phyloP scores from a whole-genome alignment of 2,329 filamentous ascomycete species.

The Paecilomyces niveus region DNA sequence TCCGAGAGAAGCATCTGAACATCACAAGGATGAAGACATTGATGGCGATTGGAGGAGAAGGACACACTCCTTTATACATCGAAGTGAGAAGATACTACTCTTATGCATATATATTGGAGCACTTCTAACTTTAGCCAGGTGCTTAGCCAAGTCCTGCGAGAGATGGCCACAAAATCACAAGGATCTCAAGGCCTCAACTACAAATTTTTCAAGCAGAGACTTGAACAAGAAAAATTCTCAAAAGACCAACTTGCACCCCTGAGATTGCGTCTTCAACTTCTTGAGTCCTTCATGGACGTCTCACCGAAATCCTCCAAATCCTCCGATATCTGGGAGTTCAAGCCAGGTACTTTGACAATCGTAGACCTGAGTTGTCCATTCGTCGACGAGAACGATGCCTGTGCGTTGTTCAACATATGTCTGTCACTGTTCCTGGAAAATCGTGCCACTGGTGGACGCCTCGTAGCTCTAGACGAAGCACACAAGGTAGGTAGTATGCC shows the following conservation, averaged over 20 bases:
- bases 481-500: slow-evolving; percentile 51
- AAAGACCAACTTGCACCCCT: slow-evolving; percentile 49
- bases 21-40: slow-evolving; percentile 48
- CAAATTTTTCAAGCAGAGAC: slow-evolving; percentile 30
- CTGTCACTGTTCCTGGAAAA: slow-evolving; percentile 59
- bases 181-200: slow-evolving; percentile 38
- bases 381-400: slow-evolving; percentile 59
- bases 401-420: slow-evolving; percentile 65
- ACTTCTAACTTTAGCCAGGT: slow-evolving; percentile 20
- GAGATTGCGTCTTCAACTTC: slow-evolving; percentile 51
- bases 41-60: slow-evolving; percentile 45
- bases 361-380: slow-evolving; percentile 69
- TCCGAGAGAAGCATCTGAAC: slow-evolving; percentile 44
- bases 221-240: slow-evolving; percentile 36
- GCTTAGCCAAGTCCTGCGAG: slow-evolving; percentile 43
- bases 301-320: slow-evolving; percentile 4
- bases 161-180: slow-evolving; percentile 41
- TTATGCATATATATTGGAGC: not conserved
- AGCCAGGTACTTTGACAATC: slow-evolving; percentile 46
- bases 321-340: slow-evolving; percentile 11
- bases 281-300: slow-evolving; percentile 57
- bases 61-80: slow-evolving; percentile 45
- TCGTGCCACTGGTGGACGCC: slow-evolving; percentile 42
- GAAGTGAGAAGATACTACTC: slow-evolving; percentile 19
- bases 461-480: slow-evolving; percentile 68